Percentiles rank a stretch among this genome's conserved stretches.
phyloP scores from a whole-genome alignment of 1,139 yeast species.

The Saccharomyces hybrid region DNA sequence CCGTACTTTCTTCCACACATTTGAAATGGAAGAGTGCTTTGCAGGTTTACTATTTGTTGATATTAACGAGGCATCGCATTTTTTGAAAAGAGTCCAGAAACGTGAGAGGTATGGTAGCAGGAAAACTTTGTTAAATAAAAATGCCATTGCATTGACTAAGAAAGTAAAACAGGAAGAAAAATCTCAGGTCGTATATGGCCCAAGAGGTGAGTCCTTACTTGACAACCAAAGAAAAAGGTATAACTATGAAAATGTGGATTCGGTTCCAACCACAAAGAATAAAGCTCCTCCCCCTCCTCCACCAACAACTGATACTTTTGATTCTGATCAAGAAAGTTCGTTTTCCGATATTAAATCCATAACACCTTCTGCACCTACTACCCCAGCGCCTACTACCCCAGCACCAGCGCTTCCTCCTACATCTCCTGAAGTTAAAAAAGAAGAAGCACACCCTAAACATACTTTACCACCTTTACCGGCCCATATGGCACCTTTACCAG shows the following conservation, averaged over 20 bases:
- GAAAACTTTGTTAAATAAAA: constrained; percentile 76
- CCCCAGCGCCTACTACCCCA: constrained; percentile 12
- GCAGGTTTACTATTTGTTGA: constrained; percentile 91
- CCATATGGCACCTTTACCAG: constrained; percentile 5
- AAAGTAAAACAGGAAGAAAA: constrained; percentile 35
- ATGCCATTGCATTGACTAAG: constrained; percentile 72
- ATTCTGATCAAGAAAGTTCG: constrained; percentile 10
- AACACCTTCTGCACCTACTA: constrained; percentile 29
- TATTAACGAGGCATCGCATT: constrained; percentile 78
- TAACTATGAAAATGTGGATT: constrained; percentile 25
- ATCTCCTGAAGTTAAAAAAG: constrained; percentile 6
- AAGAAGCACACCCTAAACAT: constrained; percentile 11
- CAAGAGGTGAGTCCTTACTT: constrained; percentile 51
- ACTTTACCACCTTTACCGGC: constrained; percentile 7
- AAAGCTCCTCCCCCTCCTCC: constrained; percentile 50
- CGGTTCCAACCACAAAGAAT: constrained; percentile 29
- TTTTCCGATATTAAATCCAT: constrained; percentile 19
- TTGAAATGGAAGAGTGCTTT: constrained; percentile 84
- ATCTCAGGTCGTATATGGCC: constrained; percentile 47
- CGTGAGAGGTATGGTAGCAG: constrained; percentile 80
- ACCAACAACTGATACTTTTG: constrained; percentile 26
- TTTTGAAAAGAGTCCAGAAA: constrained; percentile 62
- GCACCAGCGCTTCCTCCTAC: constrained; percentile 7
- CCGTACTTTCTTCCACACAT: constrained; percentile 87
- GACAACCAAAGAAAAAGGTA: constrained; percentile 31